phyloP scores from a whole-genome alignment of 495 filamentous ascomycete genomes.

The Podospora conica region DNA sequence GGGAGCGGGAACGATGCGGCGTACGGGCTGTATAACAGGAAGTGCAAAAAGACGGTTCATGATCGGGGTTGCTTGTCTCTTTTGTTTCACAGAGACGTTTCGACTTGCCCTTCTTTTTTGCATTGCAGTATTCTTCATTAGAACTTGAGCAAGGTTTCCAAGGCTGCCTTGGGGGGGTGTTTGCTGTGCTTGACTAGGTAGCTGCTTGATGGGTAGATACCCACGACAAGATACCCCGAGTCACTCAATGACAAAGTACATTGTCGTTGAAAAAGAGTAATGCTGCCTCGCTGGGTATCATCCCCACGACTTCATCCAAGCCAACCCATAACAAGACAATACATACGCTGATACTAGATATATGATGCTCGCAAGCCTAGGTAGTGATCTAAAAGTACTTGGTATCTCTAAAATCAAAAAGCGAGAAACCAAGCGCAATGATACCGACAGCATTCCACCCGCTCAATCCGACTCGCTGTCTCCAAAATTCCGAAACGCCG shows the following conservation, averaged over 20 bases:
- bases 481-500: conserved; percentile 1
- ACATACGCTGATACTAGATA: neutral
- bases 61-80: neutral
- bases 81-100: too few relatives aligned
- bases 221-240: neutral
- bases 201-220: neutral
- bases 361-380: neutral
- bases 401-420: neutral
- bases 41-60: neutral
- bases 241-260: neutral
- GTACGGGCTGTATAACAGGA: neutral
- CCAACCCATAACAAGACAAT: neutral
- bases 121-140: neutral
- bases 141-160: neutral
- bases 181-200: neutral
- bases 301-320: neutral
- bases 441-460: neutral
- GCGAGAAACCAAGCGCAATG: neutral
- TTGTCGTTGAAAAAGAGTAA: too few relatives aligned
- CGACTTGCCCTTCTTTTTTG: neutral
- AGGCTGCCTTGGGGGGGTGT: neutral
- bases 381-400: neutral
- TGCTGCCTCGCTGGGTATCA: too few relatives aligned
- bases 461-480: neutral
- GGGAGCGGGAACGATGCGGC: neutral